Evolutionary conservation across 306 rosid genomes (phyloP), one percentile per base, ranked within the genome.

Genomic region (Ceratonia siliqua): DNA sequence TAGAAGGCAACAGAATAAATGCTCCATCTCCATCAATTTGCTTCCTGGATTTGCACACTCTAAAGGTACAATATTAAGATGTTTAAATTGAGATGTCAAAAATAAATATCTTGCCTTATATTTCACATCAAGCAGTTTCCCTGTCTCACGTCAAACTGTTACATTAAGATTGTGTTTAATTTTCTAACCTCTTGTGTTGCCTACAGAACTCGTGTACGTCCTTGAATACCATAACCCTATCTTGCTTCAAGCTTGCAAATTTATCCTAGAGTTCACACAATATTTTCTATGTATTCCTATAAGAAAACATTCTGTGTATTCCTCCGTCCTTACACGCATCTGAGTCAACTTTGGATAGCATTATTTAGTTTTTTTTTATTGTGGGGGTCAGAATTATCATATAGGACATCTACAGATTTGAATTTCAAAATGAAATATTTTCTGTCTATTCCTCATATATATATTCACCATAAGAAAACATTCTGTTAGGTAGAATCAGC

Each of bases 41-140:
- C 92, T 86, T 94, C 78, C 84, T 94, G 84, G 90, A 92, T 87
- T 83, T 87, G 85, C 93, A 90, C 83, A 86, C 92, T 53, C 81
- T 94, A 75, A 82, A 88, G 99, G 99, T 94, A 92, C 65, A 54
- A 53, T 43, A 67, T 80, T 62, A 62, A 62, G 48, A 64, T 58
- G 35, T 18, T 54, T 67, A 59, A 61, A 58, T 62, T 72, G 38
- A 38, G 45, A 36, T 62, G 49, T 39, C 25, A n/a, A 68, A 83
- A 71, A 11, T 32, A 78, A 45, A 52, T 25, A n/a, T 64, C 18
- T 32, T 36, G 66, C 70, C 35, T 56, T 62, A 50, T 25, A 18
- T 6, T 14, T 71, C 24, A 18, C 15, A 1, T 6, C 4, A 21
- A 18, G 62, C 24, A 45, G 24, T 25, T 21, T 5, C 6, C 12